Base-by-base conservation (phyloP, 2,329 filamentous ascomycete species). In the Talaromyces sp. region DNA sequence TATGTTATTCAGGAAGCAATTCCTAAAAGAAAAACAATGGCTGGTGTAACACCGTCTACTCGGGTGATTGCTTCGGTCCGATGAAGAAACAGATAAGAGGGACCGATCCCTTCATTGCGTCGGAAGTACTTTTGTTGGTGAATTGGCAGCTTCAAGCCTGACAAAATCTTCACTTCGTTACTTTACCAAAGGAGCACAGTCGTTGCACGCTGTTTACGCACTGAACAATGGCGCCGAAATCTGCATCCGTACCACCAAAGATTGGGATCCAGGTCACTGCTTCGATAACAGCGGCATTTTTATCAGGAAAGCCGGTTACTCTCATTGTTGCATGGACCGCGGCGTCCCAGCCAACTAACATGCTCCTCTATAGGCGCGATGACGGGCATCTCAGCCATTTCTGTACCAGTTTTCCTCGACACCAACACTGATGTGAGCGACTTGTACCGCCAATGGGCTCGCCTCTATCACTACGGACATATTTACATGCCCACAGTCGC, bases 381-480 rank as follows among this genome's bases (percentile, higher is more conserved):
- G 49, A 29, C 27, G 24, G 14, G 49, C 19, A 59, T 61, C 9
- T 64, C 62, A 2, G 26, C 63, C 11, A 53, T 64, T 4, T 62
- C 56, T 26, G 60, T 61, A 4, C 60, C 43, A 17, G 50, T 64
- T 17, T 19, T 59, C 2, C 38, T 59, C 7, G 50, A 59, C n/a
- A 59, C 57, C 8, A 69, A 64, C 17, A 61, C 63, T 5, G 57
- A 68, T 10, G 51, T 69, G 0, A 43, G 59, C 9, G 70, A 72
- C 7, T 56, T 74, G 14, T 62, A 71, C 50, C 63, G 43, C 10
- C 70, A 74, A 59, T 76, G 71, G 72, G 68, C 65, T 1, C 65
- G 70, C 2, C 63, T 73, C 35, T 77, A 75, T 58, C 66, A 71
- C 65, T 73, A 73, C 55, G 72, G 71, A 2, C 71, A 73, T 56